These are phyloP conservation scores for Hydnomerulius pinastri DNA, from an alignment of 768 basidiomycete species.

Conservation along the genomic window DNA sequence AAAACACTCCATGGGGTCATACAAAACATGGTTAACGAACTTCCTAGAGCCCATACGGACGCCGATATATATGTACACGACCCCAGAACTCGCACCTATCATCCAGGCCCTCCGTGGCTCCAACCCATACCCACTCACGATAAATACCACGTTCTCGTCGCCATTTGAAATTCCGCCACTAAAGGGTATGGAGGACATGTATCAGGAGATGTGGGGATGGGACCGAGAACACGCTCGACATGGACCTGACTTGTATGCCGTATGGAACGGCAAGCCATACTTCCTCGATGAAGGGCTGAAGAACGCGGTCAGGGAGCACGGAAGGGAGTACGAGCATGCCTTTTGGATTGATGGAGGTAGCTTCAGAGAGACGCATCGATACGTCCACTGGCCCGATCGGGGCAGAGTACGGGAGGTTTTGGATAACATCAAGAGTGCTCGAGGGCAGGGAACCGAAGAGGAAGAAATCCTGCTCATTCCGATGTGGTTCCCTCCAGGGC, in stretches of 20 bases:
- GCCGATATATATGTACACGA: constrained; percentile 23
- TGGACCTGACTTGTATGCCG: constrained; percentile 20
- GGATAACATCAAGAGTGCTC: constrained; percentile 2
- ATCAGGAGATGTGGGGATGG: constrained; percentile 16
- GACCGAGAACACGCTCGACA: constrained; percentile 17
- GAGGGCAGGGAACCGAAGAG: constrained; percentile 6
- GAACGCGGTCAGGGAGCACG: constrained; percentile 7
- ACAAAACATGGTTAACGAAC: constrained; percentile 18
- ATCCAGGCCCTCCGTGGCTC: constrained; percentile 15
- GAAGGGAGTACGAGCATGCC: constrained; percentile 17
- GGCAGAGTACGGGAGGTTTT: constrained; percentile 18
- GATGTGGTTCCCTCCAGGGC: constrained; percentile 16
- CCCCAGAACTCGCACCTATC: constrained; percentile 17
- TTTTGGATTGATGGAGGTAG: constrained; percentile 27
- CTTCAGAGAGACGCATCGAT: constrained; percentile 19
- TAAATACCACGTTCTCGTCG: constrained; percentile 23
- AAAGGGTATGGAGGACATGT: constrained; percentile 10
- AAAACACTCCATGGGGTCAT: constrained; percentile 22
- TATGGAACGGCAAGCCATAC: constrained; percentile 27
- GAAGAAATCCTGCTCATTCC: constrained; percentile 23
- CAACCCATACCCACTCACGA: constrained; percentile 8
- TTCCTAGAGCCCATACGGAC: constrained; percentile 22
- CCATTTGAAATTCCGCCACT: constrained; percentile 27
- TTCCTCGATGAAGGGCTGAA: constrained; percentile 20
- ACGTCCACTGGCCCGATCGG: constrained; percentile 22